Conservation (phyloP, 2,329 filamentous ascomycete species). For the Aspergillus quadricinctus region DNA sequence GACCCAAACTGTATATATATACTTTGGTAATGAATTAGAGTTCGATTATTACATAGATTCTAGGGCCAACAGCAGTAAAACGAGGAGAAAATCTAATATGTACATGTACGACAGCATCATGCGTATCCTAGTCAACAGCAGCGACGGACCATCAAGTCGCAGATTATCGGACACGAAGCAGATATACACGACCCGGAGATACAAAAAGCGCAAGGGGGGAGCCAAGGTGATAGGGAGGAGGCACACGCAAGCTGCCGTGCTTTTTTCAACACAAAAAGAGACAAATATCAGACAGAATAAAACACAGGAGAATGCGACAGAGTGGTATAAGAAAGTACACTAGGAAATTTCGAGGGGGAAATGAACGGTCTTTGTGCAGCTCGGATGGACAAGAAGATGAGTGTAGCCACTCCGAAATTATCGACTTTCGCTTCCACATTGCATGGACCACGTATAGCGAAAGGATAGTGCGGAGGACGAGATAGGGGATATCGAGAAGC, state of each 20-base stretch:
- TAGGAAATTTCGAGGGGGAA: slow-evolving; percentile 14
- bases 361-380: slow-evolving; percentile 14
- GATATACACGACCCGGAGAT: background rate
- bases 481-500: background rate
- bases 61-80: slow-evolving; percentile 22
- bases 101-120: slow-evolving; percentile 27
- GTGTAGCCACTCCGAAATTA: background rate
- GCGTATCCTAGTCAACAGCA: slow-evolving; percentile 21
- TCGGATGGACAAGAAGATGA: background rate
- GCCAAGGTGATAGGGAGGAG: background rate
- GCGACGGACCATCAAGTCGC: slow-evolving; percentile 15
- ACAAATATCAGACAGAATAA: slow-evolving; percentile 6
- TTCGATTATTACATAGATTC: slow-evolving; percentile 33
- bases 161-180: background rate
- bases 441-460: background rate
- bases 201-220: background rate
- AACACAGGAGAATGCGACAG: slow-evolving; percentile 5
- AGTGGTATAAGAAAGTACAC: slow-evolving; percentile 21
- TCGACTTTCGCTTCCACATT: background rate
- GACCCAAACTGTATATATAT: slow-evolving; percentile 1
- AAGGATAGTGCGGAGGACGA: background rate
- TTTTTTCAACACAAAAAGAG: slow-evolving; percentile 6
- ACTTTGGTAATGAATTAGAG: slow-evolving; percentile 15
- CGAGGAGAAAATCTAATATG: slow-evolving; percentile 28
- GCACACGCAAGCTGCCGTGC: background rate